Evolutionary conservation across 2,329 filamentous ascomycete species (phyloP), one percentile per base, ranked within the genome.

Genomic region (Hirsutella thompsonii): DNA sequence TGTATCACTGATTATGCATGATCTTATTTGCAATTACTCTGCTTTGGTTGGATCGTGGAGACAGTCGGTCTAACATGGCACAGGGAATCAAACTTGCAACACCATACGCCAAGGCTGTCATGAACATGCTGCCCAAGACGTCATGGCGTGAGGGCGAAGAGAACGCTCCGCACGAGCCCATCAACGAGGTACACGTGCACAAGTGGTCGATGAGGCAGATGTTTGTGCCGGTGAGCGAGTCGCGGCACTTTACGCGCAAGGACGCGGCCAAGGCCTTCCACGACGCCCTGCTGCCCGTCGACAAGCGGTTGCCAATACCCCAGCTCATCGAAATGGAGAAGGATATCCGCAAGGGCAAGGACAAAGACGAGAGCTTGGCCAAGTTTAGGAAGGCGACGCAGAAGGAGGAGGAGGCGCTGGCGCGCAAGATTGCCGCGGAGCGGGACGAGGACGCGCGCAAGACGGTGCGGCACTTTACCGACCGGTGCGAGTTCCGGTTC

Each of bases 101-200:
- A 20, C 81, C 85, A 11, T 95, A 95, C 59, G 72, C 81, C 20
- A 73, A 74, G 43, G 84, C 87, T 10, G 70, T 96, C 20, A 69
- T 86, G 51, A 63, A 67, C 28, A 94, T 95, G 88, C 67, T 96
- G 5, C 88, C 87, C 3, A 72, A 71, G 41, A 84, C 77, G n/a
- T 63, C 64, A 57, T 79, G 55, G 60, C 70, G 45, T 68, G 69
- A 41, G 55, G 68, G 50, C 55, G 69, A 51, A 63, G 75, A 64
- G 60, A 57, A 59, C 4, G 20, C 38, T 16, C 61, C 66, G 0
- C 73, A 76, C 50, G 75, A 82, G 59, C 66, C 73, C 19, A 74
- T 81, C 58, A 81, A 80, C 56, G 77, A 81, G 56, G 62, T 81
- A 18, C 69, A 76, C 50, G 68, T 77, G n/a, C 77, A 81, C 58